These are phyloP conservation scores for Melanogaster broomeanus DNA, from an alignment of 768 basidiomycete genomes.

Conservation along the genomic window DNA sequence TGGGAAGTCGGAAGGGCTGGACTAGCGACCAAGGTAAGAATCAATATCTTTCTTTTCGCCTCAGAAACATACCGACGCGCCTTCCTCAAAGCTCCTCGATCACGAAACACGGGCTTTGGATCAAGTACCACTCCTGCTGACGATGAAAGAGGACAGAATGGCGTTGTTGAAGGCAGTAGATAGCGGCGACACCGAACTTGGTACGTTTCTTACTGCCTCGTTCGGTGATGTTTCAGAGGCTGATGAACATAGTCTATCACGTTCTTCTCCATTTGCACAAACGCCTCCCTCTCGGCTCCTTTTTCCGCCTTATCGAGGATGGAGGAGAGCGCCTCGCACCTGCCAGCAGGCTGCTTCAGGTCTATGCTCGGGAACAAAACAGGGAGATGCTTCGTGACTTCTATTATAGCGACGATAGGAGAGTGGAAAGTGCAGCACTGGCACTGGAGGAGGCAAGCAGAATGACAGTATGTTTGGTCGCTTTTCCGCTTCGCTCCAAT, in stretches of 20 bases:
- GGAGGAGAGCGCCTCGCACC: slow-evolving; percentile 72
- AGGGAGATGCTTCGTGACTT: slow-evolving; percentile 92
- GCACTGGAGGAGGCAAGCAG: slow-evolving; percentile 79
- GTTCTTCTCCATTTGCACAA: slow-evolving; percentile 88
- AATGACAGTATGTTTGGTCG: slow-evolving; percentile 52
- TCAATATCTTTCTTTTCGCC: not conserved
- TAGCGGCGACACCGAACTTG: slow-evolving; percentile 93
- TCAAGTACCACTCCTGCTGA: slow-evolving; percentile 89
- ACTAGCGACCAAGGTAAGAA: slow-evolving; percentile 78
- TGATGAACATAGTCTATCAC: slow-evolving; percentile 70
- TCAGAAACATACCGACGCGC: not conserved
- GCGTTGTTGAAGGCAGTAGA: slow-evolving; percentile 90
- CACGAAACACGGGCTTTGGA: slow-evolving; percentile 86
- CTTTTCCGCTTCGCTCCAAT: not conserved
- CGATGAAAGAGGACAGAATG: slow-evolving; percentile 91
- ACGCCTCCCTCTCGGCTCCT: slow-evolving; percentile 80
- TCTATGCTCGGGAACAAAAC: slow-evolving; percentile 89
- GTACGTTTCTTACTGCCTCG: slow-evolving; percentile 42
- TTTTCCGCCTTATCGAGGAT: slow-evolving; percentile 94
- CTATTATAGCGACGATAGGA: slow-evolving; percentile 95
- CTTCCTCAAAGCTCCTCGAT: slow-evolving; percentile 70
- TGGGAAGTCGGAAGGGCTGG: slow-evolving; percentile 85
- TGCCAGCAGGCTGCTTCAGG: slow-evolving; percentile 82
- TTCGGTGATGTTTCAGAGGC: not conserved
- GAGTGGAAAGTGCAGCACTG: slow-evolving; percentile 90